Evolutionary conservation across 176 grass and related monocot genomes (phyloP).

Genomic region (Miscanthus lutarioriparius): DNA sequence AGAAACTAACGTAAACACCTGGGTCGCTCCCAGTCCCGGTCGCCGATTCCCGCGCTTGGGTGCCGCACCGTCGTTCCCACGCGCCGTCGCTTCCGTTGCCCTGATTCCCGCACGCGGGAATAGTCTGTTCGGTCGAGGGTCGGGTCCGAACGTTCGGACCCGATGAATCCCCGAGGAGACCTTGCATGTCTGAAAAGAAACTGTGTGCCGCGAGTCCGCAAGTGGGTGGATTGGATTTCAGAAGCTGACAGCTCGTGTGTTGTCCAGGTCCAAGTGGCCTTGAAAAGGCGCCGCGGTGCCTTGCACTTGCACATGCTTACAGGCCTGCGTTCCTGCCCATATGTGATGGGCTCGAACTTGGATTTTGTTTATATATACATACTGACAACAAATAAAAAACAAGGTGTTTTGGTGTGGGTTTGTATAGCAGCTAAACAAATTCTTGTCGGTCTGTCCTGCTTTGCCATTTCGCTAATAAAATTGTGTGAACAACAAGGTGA

Average conservation of each 20-base stretch:
- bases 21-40: no score
- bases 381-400: not conserved
- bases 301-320: slow-evolving; percentile 18
- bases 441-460: not conserved
- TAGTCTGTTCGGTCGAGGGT: no score
- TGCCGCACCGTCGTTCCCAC: no score
- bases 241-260: not conserved
- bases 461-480: not conserved
- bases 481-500: not conserved
- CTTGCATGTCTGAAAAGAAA: no score
- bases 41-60: no score
- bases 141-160: no score
- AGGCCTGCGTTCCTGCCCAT: not conserved
- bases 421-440: not conserved
- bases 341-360: not conserved
- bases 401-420: not conserved
- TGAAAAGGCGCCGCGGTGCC: not conserved
- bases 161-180: no score
- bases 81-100: no score
- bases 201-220: not conserved
- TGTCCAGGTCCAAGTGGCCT: slow-evolving; percentile 37
- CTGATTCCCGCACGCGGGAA: no score
- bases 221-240: not conserved
- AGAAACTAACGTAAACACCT: no score
- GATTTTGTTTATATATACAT: not conserved